phyloP scores from a whole-genome alignment of 495 filamentous ascomycete species.

The Penicillium diatomitis region DNA sequence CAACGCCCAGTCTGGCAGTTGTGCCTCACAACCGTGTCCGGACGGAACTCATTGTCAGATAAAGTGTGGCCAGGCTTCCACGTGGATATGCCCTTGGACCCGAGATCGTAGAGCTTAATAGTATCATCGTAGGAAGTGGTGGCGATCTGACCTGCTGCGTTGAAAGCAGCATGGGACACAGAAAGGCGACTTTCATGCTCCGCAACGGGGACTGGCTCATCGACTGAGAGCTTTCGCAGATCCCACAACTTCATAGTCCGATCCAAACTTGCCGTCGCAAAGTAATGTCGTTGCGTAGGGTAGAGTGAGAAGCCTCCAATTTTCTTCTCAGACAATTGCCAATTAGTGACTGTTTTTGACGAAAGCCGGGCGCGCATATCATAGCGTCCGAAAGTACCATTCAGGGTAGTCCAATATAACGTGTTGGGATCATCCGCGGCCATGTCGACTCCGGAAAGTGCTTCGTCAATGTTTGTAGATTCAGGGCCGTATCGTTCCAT shows the following conservation, averaged over 20 bases:
- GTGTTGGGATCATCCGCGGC: constrained; percentile 58
- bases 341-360: constrained; percentile 47
- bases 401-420: constrained; percentile 79
- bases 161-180: constrained; percentile 87
- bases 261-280: constrained; percentile 89
- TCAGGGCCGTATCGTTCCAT: constrained; percentile 69
- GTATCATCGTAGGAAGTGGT: constrained; percentile 93
- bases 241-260: constrained; percentile 90
- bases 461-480: constrained; percentile 58
- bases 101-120: constrained; percentile 81
- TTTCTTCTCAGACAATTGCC: constrained; percentile 82
- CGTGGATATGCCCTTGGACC: constrained; percentile 40
- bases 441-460: constrained; percentile 76
- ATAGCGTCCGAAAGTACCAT: constrained; percentile 68
- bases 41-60: constrained; percentile 53
- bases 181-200: constrained; percentile 76
- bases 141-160: constrained; percentile 68
- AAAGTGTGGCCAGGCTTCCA: constrained; percentile 59
- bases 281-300: constrained; percentile 64
- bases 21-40: constrained; percentile 61
- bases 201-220: constrained; percentile 59
- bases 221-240: constrained; percentile 62
- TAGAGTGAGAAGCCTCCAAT: constrained; percentile 88
- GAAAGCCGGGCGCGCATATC: constrained; percentile 55
- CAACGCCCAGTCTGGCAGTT: constrained; percentile 93